Conservation (phyloP, 2,329 filamentous ascomycete genomes). For the Massarina eburnea region DNA sequence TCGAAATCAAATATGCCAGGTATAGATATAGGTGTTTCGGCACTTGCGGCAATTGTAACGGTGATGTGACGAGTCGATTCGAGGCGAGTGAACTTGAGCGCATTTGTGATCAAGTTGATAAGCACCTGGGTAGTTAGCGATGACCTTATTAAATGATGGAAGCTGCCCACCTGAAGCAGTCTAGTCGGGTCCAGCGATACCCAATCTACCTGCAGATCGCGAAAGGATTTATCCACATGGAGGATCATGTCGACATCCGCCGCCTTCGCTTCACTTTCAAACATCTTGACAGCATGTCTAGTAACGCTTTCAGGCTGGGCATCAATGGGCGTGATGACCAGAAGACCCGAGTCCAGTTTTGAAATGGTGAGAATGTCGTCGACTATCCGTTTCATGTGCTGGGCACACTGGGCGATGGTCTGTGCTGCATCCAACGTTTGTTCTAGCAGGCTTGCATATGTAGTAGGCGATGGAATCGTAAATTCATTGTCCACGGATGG, state of each 20-base stretch:
- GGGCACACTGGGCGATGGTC: conserved; percentile 48
- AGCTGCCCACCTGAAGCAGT: conserved; percentile 40
- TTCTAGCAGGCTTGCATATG: conserved; percentile 17
- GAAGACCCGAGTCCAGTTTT: conserved; percentile 47
- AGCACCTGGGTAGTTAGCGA: conserved; percentile 10
- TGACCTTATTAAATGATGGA: too few relatives aligned
- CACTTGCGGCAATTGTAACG: conserved; percentile 38
- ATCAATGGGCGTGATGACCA: conserved; percentile 45
- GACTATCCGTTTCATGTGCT: conserved; percentile 51
- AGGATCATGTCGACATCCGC: conserved; percentile 30
- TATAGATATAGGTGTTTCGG: conserved; percentile 33
- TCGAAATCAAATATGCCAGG: conserved; percentile 35
- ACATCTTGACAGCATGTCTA: conserved; percentile 41
- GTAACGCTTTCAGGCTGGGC: conserved; percentile 39
- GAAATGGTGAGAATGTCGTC: conserved; percentile 50
- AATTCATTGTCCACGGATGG: neutral
- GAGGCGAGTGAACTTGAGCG: conserved; percentile 49
- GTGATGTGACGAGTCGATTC: conserved; percentile 38
- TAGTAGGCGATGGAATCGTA: neutral
- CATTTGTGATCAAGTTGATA: conserved; percentile 45
- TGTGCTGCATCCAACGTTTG: conserved; percentile 40
- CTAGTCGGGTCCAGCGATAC: conserved; percentile 47
- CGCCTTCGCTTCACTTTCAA: conserved; percentile 37
- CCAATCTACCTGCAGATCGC: conserved; percentile 33
- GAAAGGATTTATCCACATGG: conserved; percentile 41